Percentiles rank a stretch among this genome's conserved stretches.
phyloP scores from a whole-genome alignment of 2,329 filamentous ascomycete species.

The Lasiodiplodia sp. region DNA sequence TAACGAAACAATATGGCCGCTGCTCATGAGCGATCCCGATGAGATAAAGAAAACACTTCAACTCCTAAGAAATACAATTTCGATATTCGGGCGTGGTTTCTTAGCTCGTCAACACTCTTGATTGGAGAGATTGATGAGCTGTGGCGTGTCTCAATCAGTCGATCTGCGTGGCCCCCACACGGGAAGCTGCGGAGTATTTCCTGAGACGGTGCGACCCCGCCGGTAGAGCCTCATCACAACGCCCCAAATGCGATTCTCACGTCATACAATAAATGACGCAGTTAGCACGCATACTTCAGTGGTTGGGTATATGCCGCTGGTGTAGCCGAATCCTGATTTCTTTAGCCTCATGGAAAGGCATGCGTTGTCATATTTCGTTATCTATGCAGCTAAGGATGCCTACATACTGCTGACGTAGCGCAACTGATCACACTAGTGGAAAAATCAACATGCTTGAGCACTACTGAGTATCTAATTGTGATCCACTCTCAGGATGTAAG shows the following conservation, averaged over 20 bases:
- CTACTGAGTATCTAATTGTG: too few relatives aligned
- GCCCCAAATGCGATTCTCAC: background rate
- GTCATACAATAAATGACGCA: background rate
- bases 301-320: background rate
- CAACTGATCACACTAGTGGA: background rate
- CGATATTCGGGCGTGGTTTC: too few relatives aligned
- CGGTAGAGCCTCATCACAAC: background rate
- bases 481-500: too few relatives aligned
- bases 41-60: too few relatives aligned
- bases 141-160: background rate
- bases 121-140: too few relatives aligned
- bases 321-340: too few relatives aligned
- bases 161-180: background rate
- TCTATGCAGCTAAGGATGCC: background rate
- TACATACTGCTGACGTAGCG: background rate
- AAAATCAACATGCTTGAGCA: too few relatives aligned
- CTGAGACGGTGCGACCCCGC: background rate
- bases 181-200: too few relatives aligned
- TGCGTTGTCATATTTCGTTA: too few relatives aligned
- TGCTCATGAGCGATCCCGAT: background rate
- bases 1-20: background rate
- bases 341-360: too few relatives aligned
- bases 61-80: too few relatives aligned
- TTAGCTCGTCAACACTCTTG: too few relatives aligned
- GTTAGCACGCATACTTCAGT: background rate